Evolutionary conservation across 148 eudicot genomes (phyloP), one percentile per base, ranked within the genome.

Genomic region (Polygonum maritimum): DNA sequence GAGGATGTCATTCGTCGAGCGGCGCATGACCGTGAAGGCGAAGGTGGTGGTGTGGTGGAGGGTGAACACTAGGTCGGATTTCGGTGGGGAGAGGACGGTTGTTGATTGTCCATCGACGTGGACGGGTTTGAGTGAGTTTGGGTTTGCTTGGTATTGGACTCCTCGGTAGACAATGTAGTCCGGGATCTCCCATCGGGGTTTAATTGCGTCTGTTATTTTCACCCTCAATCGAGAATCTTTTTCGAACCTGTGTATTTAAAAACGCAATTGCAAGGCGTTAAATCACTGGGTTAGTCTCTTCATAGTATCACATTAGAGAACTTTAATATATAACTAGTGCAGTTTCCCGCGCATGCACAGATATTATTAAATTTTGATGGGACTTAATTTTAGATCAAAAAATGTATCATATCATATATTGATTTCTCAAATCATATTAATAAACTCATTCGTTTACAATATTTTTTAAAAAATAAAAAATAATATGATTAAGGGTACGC

Each of bases 31-130:
- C 83, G 93, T 31, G 86, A 94, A 94, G 57, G 80, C 79, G 74
- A 94, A 91, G 3, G 95, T 97, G 62, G 89, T 85, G 79, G 93
- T 87, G 79, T 73, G 52, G 84, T 74, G 78, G 86, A 94, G 90
- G 51, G 88, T 74, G 89, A 94, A 92, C 3, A 75, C 70, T 40
- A 94, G 88, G 89, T 86, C 89, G 16, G 96, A 88, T 36, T 18
- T 74, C 41, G 79, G 74, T 0, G 70, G 33, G 7, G 79, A 48
- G 10, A 77, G 48, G 57, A 13, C 7, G 16, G 48, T 41, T 41
- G 22, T 35, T 14, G 18, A 2, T 31, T 41, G 44, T 9, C 15
- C 63, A 39, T 65, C 2, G 75, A 69, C 48, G 63, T 45, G 74
- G 73, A 48, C 74, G n/a, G 77, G 77, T 16, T 70, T 71, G 5